Evolutionary conservation across 192 early-diverging fungal genomes (phyloP), one percentile per base, ranked within the genome.

Genomic region (Cladochytrium replicatum): DNA sequence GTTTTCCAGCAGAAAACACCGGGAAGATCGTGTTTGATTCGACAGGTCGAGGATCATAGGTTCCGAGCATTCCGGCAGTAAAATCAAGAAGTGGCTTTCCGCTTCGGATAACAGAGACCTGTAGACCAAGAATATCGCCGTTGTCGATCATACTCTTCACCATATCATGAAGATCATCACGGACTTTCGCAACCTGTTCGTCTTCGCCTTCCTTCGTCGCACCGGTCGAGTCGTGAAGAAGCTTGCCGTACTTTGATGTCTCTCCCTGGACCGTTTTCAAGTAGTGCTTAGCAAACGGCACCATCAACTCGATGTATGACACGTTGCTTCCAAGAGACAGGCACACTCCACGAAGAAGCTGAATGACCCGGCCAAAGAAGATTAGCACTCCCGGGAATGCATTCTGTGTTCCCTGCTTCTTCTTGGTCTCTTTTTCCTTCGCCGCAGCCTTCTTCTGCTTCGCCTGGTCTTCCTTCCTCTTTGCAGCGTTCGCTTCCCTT

Each of bases 341-440:
- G 37, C 29, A 55, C 5, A 63, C 34, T 2, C 61, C 61, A 3
- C 61, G 30, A 2, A 63, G 46, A 21, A 63, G 48, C 0, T 50
- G 21, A 15, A 63, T 24, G 11, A 63, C 61, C 9, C 61, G 29
- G 3, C 34, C 34, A 32, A 63, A 63, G 28, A 63, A 59, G 7
- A 63, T 50, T 15, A 63, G 32, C 13, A 61, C 49, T 2, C 58
- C 50, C 2, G 61, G 61, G 37, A 63, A 60, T 2, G 61, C 61
- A 28, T 63, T 50, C 15, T 11, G 24, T 15, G n/a, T 17, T 9
- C 39, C 3, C 7, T 48, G 38, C 30, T 57, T 5, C 54, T 55
- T 55, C 54, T 8, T 8, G 9, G n/a, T 17, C 53, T 54, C 38
- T 29, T 55, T 54, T 6, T 7, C 19, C n/a, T 57, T 32, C 13